Evolutionary conservation across 139 green algal species (phyloP).

Genomic region (Nannochloris sp.): DNA sequence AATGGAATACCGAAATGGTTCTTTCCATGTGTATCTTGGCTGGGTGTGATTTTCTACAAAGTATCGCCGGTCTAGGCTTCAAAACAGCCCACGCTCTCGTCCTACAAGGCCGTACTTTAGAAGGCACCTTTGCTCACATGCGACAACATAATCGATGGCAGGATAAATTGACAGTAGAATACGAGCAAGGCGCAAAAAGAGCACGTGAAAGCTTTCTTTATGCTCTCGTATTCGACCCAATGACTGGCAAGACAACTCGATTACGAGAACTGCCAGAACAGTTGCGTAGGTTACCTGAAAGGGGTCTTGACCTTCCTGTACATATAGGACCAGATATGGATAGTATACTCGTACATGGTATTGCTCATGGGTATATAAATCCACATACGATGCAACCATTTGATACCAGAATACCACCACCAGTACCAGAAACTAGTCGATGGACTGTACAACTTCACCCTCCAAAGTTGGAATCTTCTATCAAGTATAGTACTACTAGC

Average conservation of each 20-base stretch:
- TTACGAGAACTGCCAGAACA: not conserved
- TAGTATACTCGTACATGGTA: not conserved
- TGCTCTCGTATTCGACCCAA: constrained; percentile 1
- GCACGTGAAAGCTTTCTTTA: constrained; percentile 5
- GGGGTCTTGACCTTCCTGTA: not conserved
- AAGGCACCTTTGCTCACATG: not conserved
- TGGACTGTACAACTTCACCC: too few species aligned
- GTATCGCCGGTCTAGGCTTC: constrained; percentile 16
- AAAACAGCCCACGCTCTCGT: constrained; percentile 17
- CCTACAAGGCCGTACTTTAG: not conserved
- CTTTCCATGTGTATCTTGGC: not conserved
- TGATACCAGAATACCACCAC: not conserved
- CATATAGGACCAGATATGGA: not conserved
- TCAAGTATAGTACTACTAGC: too few species aligned
- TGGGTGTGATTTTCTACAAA: constrained; percentile 21
- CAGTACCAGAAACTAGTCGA: too few species aligned
- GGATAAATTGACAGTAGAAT: not conserved
- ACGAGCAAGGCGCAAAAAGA: not conserved
- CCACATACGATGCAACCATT: not conserved
- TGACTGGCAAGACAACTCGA: not conserved
- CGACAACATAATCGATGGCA: not conserved
- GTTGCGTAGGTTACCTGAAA: not conserved
- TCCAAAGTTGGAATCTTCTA: too few species aligned
- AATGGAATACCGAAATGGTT: too few species aligned
- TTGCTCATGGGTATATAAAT: not conserved